Evolutionary conservation across 805 yeast species (phyloP).

Genomic region (Wickerhamomyces ciferrii): DNA sequence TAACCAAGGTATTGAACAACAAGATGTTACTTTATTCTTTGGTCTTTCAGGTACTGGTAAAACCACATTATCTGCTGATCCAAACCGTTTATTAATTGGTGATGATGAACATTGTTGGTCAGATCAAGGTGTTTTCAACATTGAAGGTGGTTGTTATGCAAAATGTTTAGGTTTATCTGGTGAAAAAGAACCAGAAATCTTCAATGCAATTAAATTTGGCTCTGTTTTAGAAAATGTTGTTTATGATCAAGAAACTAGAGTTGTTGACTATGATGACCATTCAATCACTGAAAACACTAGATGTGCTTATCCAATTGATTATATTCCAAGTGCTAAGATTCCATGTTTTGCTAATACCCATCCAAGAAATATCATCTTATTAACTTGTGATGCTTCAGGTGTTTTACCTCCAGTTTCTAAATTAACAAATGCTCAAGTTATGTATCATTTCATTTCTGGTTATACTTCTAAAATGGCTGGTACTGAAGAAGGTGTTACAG

Average conservation of each 20-base stretch:
- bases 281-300: constrained; percentile 94
- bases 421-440: constrained; percentile 90
- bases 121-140: constrained; percentile 95
- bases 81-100: constrained; percentile 88
- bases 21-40: constrained; percentile 92
- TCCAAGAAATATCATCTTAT: constrained; percentile 86
- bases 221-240: constrained; percentile 91
- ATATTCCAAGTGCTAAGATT: constrained; percentile 90
- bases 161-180: constrained; percentile 85
- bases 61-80: constrained; percentile 96
- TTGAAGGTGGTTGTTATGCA: constrained; percentile 99
- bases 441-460: constrained; percentile 98
- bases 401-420: constrained; percentile 96
- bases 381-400: constrained; percentile 98
- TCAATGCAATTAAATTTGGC: constrained; percentile 91
- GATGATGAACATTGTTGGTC: constrained; percentile 99
- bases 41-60: constrained; percentile 98
- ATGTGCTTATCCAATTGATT: constrained; percentile 98
- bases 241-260: constrained; percentile 72
- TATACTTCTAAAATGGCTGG: constrained; percentile 99
- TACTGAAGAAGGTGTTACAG: constrained; percentile 97
- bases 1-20: constrained; percentile 76
- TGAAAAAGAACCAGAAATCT: constrained; percentile 97
- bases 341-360: constrained; percentile 90
- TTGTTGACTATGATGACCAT: constrained; percentile 79